Evolutionary conservation across 1,284 basidiomycete genomes (phyloP).

Genomic region (Apiotrichum gracile): DNA sequence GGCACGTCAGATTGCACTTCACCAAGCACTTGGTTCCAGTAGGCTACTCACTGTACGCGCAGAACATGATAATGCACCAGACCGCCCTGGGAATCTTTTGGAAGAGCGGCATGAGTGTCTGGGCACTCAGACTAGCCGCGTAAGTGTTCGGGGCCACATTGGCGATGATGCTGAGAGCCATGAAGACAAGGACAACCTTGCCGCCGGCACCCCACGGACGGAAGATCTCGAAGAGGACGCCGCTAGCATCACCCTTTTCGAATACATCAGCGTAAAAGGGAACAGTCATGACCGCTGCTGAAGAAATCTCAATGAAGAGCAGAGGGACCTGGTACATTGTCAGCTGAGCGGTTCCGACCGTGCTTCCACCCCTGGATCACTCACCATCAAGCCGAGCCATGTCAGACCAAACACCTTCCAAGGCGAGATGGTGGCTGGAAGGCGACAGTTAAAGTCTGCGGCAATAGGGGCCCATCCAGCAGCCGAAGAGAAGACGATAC

Average conservation of each 20-base stretch:
- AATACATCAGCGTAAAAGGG: conserved; percentile 54
- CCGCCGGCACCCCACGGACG: conserved; percentile 38
- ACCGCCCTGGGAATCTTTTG: conserved; percentile 57
- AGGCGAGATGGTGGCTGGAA: conserved; percentile 51
- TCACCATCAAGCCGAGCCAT: conserved; percentile 54
- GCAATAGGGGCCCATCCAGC: conserved; percentile 48
- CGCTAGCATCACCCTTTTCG: conserved; percentile 52
- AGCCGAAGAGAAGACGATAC: conserved; percentile 56
- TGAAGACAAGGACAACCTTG: conserved; percentile 55
- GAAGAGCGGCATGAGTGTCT: conserved; percentile 55
- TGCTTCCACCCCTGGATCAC: conserved; percentile 27
- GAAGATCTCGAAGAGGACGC: conserved; percentile 40
- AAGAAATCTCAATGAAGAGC: conserved; percentile 54
- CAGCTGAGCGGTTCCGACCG: conserved; percentile 29
- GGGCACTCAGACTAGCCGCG: conserved; percentile 56
- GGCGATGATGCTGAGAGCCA: conserved; percentile 56
- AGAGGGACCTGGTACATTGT: conserved; percentile 28
- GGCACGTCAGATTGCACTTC: background rate
- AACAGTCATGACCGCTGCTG: conserved; percentile 56
- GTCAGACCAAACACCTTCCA: conserved; percentile 55
- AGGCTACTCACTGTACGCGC: conserved; percentile 48
- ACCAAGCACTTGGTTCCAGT: too few species aligned
- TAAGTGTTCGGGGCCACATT: conserved; percentile 61
- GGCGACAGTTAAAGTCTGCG: conserved; percentile 55
- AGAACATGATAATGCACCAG: conserved; percentile 56